Evolutionary conservation across 306 rosid species (phyloP).

Genomic region (Benincasa hispida): DNA sequence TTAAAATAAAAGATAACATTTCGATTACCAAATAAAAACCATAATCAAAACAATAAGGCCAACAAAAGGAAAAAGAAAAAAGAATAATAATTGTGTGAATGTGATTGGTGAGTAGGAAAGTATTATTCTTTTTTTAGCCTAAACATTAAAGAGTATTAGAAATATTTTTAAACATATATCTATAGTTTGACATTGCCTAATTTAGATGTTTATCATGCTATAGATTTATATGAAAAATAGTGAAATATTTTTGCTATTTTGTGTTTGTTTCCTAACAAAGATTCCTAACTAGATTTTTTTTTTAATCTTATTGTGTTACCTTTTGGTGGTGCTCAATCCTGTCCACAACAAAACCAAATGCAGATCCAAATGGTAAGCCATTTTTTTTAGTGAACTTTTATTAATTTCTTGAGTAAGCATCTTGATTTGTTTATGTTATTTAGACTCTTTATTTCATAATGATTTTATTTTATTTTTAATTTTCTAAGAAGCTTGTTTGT

Average conservation of each 20-base stretch:
- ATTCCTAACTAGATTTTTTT: not conserved
- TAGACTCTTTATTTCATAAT: no score
- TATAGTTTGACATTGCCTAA: not conserved
- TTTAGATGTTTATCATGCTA: not conserved
- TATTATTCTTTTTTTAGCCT: not conserved
- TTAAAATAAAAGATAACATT: no score
- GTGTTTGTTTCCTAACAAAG: not conserved
- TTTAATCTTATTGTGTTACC: not conserved
- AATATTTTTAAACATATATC: not conserved
- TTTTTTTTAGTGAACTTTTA: not conserved
- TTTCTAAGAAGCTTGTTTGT: not conserved
- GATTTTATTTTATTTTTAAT: no score
- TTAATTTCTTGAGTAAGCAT: not conserved
- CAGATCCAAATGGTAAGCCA: conserved; percentile 78
- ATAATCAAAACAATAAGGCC: no score
- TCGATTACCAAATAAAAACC: no score
- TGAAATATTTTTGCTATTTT: not conserved
- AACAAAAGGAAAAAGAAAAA: no score
- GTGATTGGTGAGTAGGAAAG: not conserved
- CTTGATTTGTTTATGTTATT: no score
- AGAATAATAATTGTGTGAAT: no score
- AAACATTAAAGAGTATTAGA: not conserved
- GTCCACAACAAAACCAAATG: conserved; percentile 6
- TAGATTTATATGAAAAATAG: not conserved
- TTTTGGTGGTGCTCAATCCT: conserved; percentile 5